A percentile compares a stretch with the other conserved stretches of the same genome.
phyloP scores from a whole-genome alignment of 306 rosid species.

The Pyrus communis region DNA sequence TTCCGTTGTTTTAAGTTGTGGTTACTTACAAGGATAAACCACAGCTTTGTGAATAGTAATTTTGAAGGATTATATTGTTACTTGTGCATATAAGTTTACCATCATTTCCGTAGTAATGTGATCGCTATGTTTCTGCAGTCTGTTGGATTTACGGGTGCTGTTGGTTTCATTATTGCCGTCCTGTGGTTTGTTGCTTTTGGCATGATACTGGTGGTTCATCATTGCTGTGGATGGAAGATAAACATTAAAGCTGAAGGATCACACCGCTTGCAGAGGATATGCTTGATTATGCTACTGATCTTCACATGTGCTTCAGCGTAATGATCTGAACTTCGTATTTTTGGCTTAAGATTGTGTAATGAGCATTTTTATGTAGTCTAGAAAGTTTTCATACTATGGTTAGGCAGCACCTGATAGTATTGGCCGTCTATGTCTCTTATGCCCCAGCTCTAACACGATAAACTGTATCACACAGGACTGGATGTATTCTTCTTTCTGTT shows the following conservation, averaged over 20 bases:
- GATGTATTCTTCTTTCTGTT: constrained; percentile 76
- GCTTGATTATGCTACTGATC: constrained; percentile 57
- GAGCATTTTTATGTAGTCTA: background rate
- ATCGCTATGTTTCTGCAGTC: constrained; percentile 45
- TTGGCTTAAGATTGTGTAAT: background rate
- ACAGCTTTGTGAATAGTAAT: background rate
- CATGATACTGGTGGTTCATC: constrained; percentile 57
- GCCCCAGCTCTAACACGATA: background rate
- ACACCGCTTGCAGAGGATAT: constrained; percentile 53
- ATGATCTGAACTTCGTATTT: constrained; percentile 22
- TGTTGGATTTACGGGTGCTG: constrained; percentile 88
- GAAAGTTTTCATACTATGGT: background rate
- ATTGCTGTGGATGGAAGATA: constrained; percentile 83
- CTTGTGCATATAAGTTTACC: background rate
- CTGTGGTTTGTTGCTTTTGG: constrained; percentile 88
- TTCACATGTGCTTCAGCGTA: constrained; percentile 86
- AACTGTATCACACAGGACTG: constrained; percentile 50
- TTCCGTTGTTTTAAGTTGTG: background rate
- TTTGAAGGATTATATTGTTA: background rate
- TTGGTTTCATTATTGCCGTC: constrained; percentile 73
- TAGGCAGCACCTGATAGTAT: background rate
- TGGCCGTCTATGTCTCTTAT: background rate
- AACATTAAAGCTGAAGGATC: constrained; percentile 63
- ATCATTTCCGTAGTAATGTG: background rate
- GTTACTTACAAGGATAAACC: background rate